These are phyloP conservation scores for Corymbia citriodora DNA, from an alignment of 441 rosid genomes.

Conservation along the genomic window DNA sequence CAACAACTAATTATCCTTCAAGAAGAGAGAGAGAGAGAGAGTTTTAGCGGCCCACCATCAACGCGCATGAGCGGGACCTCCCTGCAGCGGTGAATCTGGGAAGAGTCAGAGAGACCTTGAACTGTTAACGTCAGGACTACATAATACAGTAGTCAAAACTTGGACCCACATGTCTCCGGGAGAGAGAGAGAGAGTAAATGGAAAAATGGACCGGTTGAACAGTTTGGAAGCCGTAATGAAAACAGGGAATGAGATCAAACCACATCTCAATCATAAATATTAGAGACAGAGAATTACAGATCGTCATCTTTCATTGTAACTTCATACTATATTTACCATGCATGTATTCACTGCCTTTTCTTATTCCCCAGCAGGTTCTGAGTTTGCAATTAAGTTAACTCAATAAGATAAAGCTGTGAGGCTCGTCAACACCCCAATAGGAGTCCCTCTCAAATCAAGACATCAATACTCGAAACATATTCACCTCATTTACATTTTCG, in stretches of 20 bases:
- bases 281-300: background rate
- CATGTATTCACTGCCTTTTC: background rate
- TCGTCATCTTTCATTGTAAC: background rate
- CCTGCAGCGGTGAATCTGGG: background rate
- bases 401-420: background rate
- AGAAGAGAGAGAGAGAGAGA: background rate
- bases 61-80: background rate
- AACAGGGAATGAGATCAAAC: constrained; percentile 1
- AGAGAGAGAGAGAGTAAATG: background rate
- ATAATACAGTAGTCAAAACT: background rate
- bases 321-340: background rate
- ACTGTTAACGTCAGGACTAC: background rate
- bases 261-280: background rate
- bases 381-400: background rate
- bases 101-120: background rate
- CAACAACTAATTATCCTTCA: background rate
- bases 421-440: background rate
- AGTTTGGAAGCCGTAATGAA: background rate
- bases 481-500: background rate
- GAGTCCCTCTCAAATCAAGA: background rate
- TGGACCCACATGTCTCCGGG: background rate
- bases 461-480: background rate
- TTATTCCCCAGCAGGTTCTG: background rate
- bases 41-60: background rate
- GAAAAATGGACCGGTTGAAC: background rate